Base-by-base conservation (phyloP, 139 green algal species). In the Coccomyxa sp. region DNA sequence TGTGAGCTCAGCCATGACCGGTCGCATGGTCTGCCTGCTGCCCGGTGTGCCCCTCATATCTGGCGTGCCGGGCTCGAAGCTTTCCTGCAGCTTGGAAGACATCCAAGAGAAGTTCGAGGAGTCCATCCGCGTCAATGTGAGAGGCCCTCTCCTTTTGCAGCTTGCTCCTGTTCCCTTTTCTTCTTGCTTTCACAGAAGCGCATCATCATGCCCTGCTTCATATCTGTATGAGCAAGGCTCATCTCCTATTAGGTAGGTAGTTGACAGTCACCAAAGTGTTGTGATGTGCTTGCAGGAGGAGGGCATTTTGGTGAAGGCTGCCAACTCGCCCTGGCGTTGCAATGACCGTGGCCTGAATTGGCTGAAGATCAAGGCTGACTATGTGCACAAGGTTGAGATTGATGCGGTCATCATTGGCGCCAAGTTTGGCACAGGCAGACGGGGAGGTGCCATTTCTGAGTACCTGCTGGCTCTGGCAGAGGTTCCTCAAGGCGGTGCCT, bases 351-450 rank as follows among this genome's bases (percentile, higher is more conserved):
- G 79, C 32, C 82, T 77, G 59, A 58, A 25, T 14, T 96, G 93
- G 91, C 58, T 95, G 32, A 95, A 95, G 83, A 83, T 95, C 80
- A 95, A 96, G 88, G 92, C 92, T 0, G 93, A 96, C 79, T 95
- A 95, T 68, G 77, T 32, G 38, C 9, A 67, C 45, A 67, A 85
- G 68, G 23, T 87, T 59, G 93, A 98, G 57, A 85, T 97, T 12
- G 95, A 98, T 81, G 88, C 83, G 10, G 81, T 95, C 13, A 87
- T 97, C 82, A 93, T 96, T 17, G 92, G 91, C 13, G 88, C 76
- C 0, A 93, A 89, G 67, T 93, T 91, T 13, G 89, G 91, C 45
- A 89, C 79, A 13, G 88, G 90, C 57, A 25, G 74, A 74, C 75
- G 75, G 21, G 87, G 83, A 13, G 84, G 86, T 17, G 76, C 87